Evolutionary conservation across 192 early-diverging fungal species (phyloP).

Genomic region (Coemansia sp.): DNA sequence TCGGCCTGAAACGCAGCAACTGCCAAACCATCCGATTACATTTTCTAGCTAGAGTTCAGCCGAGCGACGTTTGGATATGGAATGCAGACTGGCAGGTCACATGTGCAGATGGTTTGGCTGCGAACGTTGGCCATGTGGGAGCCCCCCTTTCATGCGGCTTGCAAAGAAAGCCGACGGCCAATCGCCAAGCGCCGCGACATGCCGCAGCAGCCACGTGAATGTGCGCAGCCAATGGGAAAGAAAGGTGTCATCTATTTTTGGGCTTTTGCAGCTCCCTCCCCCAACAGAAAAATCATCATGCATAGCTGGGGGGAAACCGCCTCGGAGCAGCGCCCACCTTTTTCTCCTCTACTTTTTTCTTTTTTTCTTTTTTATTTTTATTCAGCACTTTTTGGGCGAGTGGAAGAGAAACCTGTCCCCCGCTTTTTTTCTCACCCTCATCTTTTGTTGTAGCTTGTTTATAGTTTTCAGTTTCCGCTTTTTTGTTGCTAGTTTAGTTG

Average conservation of each 20-base stretch:
- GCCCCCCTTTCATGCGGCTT: too few species aligned
- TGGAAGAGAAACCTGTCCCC: neutral
- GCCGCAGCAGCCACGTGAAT: conserved; percentile 30
- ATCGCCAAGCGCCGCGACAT: conserved; percentile 32
- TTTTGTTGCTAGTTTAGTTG: conserved; percentile 26
- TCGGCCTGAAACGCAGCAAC: too few species aligned
- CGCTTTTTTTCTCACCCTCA: neutral
- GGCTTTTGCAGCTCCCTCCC: neutral
- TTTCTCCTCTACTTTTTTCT: conserved; percentile 47
- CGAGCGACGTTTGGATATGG: too few species aligned
- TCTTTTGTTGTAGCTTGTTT: conserved; percentile 9
- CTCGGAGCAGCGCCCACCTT: conserved; percentile 28
- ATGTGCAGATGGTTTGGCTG: too few species aligned
- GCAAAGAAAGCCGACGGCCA: conserved; percentile 15
- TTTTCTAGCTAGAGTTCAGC: too few species aligned
- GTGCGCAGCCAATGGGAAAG: conserved; percentile 30
- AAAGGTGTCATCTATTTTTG: conserved; percentile 3
- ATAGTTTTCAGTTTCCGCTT: conserved; percentile 10
- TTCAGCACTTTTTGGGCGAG: conserved; percentile 3
- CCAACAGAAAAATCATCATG: conserved; percentile 5
- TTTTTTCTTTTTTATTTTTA: conserved; percentile 22
- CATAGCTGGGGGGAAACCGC: conserved; percentile 16
- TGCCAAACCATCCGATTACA: too few species aligned
- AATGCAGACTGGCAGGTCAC: too few species aligned
- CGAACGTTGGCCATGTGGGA: neutral